Evolutionary conservation across 2,329 filamentous ascomycete species (phyloP), one percentile per base, ranked within the genome.

Genomic region (Sporothrix luriei): DNA sequence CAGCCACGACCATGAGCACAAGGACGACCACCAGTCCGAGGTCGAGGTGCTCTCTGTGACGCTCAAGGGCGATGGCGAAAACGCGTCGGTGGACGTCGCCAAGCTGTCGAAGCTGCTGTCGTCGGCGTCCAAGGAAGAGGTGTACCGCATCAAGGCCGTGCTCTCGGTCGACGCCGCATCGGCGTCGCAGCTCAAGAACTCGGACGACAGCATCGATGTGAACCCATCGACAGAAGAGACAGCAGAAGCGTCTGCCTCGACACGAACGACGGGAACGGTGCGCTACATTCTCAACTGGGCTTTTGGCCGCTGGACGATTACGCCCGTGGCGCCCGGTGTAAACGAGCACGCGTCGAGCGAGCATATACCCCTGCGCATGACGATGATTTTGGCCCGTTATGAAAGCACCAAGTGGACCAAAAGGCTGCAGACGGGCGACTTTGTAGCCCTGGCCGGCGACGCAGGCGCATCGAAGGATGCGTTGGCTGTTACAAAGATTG

Each of bases 201-300:
- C 85, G 51, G 75, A 79, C 43, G 73, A 78, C 4, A 75, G 76
- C 62, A 70, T 74, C 7, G 24, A 46, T 16, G 74, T 79, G 3
- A 73, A 76, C 3, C 73, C 77, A n/a, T 66, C 77, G 1, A 46
- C 33, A 24, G 38, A 46, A 62, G 54, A 38, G 19, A 21, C 29
- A 16, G 16, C 54, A 21, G 54, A 38, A 11, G 5, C 54, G 19
- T 13, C 13, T 43, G 11, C 11, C 40, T n/a, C 29, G 11, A 21
- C 55, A 61, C 21, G 19, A 16, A n/a, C 48, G 4, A n/a, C 46
- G 13, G 7, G 55, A 10, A 59, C 76, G 10, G 78, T 76, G 2
- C 84, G 91, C 69, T 97, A 95, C 77, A 97, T 99, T 57, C 85
- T 99, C 71, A 99, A 99, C 78, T 99, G 95, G 95, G 95, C 95